phyloP scores from a whole-genome alignment of 2,329 filamentous ascomycete genomes.

The Xylariaceae sp. region DNA sequence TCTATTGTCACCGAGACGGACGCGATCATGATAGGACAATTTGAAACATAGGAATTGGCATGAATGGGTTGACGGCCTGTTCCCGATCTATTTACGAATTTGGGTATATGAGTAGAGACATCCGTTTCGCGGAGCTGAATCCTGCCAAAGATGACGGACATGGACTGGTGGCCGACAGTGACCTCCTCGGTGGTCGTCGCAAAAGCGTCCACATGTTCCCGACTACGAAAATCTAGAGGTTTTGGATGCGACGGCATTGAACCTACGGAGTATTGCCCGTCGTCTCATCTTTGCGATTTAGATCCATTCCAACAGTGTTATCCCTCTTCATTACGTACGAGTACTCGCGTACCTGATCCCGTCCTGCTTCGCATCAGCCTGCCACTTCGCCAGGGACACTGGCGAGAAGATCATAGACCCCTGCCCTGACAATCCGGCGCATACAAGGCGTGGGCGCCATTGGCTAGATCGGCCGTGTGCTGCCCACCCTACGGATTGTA shows the following conservation, averaged over 20 bases:
- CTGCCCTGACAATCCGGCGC: conserved; percentile 30
- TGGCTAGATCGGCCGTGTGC: conserved; percentile 27
- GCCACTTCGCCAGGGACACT: conserved; percentile 22
- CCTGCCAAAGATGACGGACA: conserved; percentile 7
- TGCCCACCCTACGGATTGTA: conserved; percentile 30
- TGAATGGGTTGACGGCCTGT: too few relatives aligned
- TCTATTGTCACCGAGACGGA: too few relatives aligned
- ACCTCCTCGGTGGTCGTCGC: conserved; percentile 4
- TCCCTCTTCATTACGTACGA: conserved; percentile 2
- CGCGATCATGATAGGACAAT: too few relatives aligned
- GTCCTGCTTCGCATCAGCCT: conserved; percentile 20
- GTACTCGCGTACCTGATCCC: conserved; percentile 8
- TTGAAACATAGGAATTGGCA: too few relatives aligned
- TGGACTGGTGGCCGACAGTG: conserved; percentile 15
- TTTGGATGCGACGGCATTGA: conserved; percentile 17
- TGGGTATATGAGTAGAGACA: too few relatives aligned
- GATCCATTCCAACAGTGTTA: not conserved
- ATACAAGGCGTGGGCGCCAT: conserved; percentile 20
- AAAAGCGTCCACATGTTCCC: conserved; percentile 3
- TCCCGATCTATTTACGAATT: too few relatives aligned
- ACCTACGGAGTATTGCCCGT: conserved; percentile 17
- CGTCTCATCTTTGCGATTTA: conserved; percentile 1
- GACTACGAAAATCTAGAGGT: conserved; percentile 4
- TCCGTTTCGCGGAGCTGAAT: too few relatives aligned
- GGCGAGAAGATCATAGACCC: conserved; percentile 23